Conservation (phyloP, 2,329 filamentous ascomycete genomes). For the Penicillium nordicum region DNA sequence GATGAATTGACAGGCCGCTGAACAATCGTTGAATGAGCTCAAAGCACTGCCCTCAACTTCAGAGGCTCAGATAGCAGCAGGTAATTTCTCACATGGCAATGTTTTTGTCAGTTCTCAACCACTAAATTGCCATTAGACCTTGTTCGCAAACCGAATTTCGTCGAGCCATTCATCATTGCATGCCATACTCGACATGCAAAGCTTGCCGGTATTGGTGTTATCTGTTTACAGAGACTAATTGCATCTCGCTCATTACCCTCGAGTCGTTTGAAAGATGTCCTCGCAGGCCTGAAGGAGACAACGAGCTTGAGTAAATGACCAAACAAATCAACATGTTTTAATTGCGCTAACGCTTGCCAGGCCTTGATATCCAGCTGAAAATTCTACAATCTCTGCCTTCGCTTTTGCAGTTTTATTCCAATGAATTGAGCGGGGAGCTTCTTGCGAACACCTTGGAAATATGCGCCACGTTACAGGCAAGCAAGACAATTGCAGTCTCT, state of each 20-base stretch:
- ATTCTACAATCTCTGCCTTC: constrained; percentile 89
- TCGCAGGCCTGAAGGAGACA: constrained; percentile 83
- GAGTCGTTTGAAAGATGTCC: constrained; percentile 75
- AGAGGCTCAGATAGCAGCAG: constrained; percentile 70
- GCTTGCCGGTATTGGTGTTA: constrained; percentile 80
- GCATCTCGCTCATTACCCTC: constrained; percentile 75
- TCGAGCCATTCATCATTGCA: constrained; percentile 90
- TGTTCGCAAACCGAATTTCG: constrained; percentile 74
- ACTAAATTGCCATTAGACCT: constrained; percentile 61
- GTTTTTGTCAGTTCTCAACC: not conserved
- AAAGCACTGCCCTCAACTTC: constrained; percentile 70
- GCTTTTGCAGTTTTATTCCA: constrained; percentile 82
- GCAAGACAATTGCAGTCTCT: constrained; percentile 89
- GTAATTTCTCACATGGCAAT: constrained; percentile 42
- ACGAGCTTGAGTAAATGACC: constrained; percentile 60
- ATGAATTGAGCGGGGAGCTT: constrained; percentile 74
- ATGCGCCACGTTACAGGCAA: constrained; percentile 84
- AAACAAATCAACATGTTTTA: not conserved
- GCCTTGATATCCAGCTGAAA: constrained; percentile 88
- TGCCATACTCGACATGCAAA: constrained; percentile 88
- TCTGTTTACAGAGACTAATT: constrained; percentile 84
- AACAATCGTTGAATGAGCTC: constrained; percentile 88
- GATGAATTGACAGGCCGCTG: constrained; percentile 64
- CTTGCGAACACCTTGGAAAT: constrained; percentile 81
- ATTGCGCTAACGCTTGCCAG: constrained; percentile 36